Evolutionary conservation across 371 early-diverging fungal species (phyloP).

Genomic region (Lichtheimia hyalospora): DNA sequence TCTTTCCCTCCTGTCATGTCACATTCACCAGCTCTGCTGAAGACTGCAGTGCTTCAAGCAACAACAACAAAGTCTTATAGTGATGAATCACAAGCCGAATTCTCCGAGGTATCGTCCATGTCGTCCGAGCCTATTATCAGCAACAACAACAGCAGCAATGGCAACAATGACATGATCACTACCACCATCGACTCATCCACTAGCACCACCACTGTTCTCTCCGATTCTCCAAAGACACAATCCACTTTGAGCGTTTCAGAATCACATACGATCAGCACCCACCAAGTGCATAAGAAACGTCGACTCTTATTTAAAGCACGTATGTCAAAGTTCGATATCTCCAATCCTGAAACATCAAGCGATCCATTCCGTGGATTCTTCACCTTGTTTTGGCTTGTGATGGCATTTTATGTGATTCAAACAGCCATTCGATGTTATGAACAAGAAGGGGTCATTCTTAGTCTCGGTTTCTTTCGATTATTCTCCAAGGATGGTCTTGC

Average conservation of each 20-base stretch:
- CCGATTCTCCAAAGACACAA: not conserved
- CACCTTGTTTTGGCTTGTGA: constrained; percentile 89
- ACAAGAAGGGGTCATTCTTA: constrained; percentile 67
- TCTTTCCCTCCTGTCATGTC: not conserved
- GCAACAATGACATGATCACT: not conserved
- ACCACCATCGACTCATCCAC: not conserved
- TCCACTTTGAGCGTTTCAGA: not conserved
- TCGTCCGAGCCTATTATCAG: not conserved
- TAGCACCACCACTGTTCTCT: not conserved
- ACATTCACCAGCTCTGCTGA: constrained; percentile 10
- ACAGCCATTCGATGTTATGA: constrained; percentile 70
- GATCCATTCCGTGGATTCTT: constrained; percentile 84
- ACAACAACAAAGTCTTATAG: not conserved
- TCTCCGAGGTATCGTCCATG: constrained; percentile 4
- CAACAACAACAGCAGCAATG: not conserved
- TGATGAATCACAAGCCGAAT: not conserved
- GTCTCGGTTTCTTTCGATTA: constrained; percentile 57
- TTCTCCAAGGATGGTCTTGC: constrained; percentile 68
- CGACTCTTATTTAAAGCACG: constrained; percentile 41
- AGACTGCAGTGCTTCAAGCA: constrained; percentile 8
- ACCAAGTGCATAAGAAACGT: constrained; percentile 20
- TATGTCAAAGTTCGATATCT: constrained; percentile 41
- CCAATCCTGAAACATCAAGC: constrained; percentile 44
- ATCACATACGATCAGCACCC: not conserved
- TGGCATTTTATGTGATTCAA: constrained; percentile 76